Conservation (phyloP, 2,329 filamentous ascomycete species). For the Scortechinia acanthostroma region DNA sequence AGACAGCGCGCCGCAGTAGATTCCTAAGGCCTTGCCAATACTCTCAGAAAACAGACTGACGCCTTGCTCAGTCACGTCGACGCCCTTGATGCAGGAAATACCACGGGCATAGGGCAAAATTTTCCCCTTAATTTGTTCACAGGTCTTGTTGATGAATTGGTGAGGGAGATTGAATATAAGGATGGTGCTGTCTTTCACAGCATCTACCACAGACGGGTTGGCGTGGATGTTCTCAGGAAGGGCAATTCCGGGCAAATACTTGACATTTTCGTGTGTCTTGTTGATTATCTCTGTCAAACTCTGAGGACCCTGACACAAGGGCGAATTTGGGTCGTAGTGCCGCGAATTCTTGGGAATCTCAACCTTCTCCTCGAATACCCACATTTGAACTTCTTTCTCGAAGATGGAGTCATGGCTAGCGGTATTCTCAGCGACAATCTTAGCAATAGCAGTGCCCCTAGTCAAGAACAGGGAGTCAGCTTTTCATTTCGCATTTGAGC, state of each 20-base stretch:
- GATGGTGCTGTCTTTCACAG: conserved; percentile 78
- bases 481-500: conserved; percentile 3
- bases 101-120: conserved; percentile 87
- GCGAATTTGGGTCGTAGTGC: conserved; percentile 53
- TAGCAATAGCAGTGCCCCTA: conserved; percentile 94
- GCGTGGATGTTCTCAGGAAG: conserved; percentile 79
- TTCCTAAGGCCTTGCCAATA: conserved; percentile 83
- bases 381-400: conserved; percentile 90
- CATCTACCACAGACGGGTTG: conserved; percentile 72
- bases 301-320: conserved; percentile 57
- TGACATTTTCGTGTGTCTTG: conserved; percentile 86
- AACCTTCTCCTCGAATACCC: conserved; percentile 94
- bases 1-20: conserved; percentile 92
- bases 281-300: conserved; percentile 93
- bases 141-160: conserved; percentile 86
- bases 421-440: conserved; percentile 92
- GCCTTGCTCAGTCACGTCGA: conserved; percentile 81
- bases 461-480: conserved; percentile 7
- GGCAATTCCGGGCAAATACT: conserved; percentile 85
- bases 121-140: conserved; percentile 76
- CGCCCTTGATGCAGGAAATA: conserved; percentile 97
- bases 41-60: conserved; percentile 89
- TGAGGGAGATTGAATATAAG: conserved; percentile 95
- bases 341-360: conserved; percentile 65
- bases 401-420: conserved; percentile 72